Conservation (phyloP, 2,329 filamentous ascomycete genomes). For the Hypomyces rosellus region DNA sequence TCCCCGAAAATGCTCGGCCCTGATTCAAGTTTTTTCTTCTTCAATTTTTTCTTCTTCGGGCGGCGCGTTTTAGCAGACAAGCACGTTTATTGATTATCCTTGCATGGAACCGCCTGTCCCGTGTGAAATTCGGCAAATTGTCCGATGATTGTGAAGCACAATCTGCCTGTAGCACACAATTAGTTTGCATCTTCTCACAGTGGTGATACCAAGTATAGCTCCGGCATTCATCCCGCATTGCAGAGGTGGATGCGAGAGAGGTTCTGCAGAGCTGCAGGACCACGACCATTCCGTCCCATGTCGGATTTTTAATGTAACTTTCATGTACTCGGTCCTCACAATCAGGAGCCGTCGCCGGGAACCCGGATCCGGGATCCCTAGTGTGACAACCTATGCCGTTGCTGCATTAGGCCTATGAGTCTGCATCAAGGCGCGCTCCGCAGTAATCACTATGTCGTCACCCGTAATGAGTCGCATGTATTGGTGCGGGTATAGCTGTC, state of each 20-base stretch:
- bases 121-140: neutral
- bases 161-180: neutral
- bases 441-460: neutral
- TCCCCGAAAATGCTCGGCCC: no score
- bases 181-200: neutral
- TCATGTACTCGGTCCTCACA: neutral
- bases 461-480: neutral
- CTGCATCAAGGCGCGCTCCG: neutral
- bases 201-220: no score
- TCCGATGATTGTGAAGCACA: neutral
- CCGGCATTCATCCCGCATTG: no score
- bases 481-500: neutral
- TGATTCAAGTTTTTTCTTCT: no score
- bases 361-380: slow-evolving; percentile 5
- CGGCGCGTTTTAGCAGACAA: no score
- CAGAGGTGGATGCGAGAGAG: neutral
- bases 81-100: no score
- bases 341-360: slow-evolving; percentile 1
- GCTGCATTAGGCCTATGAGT: neutral
- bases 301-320: no score
- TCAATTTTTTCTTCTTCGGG: no score
- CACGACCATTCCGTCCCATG: neutral
- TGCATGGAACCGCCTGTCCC: no score
- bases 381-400: neutral
- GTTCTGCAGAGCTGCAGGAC: neutral